phyloP scores from a whole-genome alignment of 768 basidiomycete genomes.

The Hortiboletus flavorubellus region DNA sequence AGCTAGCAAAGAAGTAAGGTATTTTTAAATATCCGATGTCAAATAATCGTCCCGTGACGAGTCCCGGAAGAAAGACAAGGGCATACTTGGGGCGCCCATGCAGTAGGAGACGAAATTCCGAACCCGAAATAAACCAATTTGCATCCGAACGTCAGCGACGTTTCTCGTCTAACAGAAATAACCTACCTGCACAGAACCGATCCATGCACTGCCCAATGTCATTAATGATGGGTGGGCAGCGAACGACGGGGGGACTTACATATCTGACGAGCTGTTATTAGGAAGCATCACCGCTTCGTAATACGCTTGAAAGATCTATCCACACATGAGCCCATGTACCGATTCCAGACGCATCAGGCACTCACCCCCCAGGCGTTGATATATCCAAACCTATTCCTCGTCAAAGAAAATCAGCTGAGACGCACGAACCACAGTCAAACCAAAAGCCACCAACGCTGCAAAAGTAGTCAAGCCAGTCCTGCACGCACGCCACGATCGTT shows the following conservation, averaged over 20 bases:
- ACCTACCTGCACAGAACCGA: slow-evolving; percentile 68
- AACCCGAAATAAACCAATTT: background rate
- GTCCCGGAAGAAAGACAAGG: slow-evolving; percentile 57
- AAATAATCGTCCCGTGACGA: slow-evolving; percentile 66
- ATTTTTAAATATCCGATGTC: slow-evolving; percentile 66
- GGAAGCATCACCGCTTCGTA: slow-evolving; percentile 55
- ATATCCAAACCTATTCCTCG: slow-evolving; percentile 53
- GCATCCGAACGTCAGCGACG: background rate
- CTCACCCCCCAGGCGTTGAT: slow-evolving; percentile 73
- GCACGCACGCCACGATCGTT: background rate
- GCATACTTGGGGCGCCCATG: slow-evolving; percentile 45
- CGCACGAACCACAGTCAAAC: background rate
- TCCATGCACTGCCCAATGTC: slow-evolving; percentile 61
- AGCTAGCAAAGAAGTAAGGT: slow-evolving; percentile 47
- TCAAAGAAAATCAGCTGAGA: background rate
- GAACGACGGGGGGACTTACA: slow-evolving; percentile 39
- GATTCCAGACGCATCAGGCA: slow-evolving; percentile 18
- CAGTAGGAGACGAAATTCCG: background rate
- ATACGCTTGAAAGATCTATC: slow-evolving; percentile 69
- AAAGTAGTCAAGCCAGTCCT: slow-evolving; percentile 31
- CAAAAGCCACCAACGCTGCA: slow-evolving; percentile 35
- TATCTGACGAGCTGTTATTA: slow-evolving; percentile 54
- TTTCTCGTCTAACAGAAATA: background rate
- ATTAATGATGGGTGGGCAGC: background rate
- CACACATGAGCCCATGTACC: background rate